Percentiles rank a stretch among this genome's conserved stretches.
phyloP scores from a whole-genome alignment of 2,329 filamentous ascomycete genomes.

The Colletotrichum liriopes region DNA sequence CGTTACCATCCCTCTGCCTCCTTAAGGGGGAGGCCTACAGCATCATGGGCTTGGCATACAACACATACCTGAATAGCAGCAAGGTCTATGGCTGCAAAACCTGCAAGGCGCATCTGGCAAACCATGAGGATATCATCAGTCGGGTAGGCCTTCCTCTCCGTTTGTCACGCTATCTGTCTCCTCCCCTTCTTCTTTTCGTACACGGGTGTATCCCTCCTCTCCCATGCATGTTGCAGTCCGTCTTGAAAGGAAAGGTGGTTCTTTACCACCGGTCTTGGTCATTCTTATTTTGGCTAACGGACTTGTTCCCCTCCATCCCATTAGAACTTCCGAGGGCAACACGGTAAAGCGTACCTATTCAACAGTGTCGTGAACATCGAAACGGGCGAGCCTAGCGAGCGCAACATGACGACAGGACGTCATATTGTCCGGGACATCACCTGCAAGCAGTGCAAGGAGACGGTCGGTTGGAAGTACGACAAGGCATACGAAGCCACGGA shows the following conservation, averaged over 20 bases:
- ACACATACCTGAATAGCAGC: slow-evolving; percentile 88
- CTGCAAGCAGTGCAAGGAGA: slow-evolving; percentile 92
- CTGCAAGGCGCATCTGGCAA: slow-evolving; percentile 96
- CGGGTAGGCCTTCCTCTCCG: slow-evolving; percentile 71
- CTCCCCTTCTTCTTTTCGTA: background rate
- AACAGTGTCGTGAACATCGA: slow-evolving; percentile 93
- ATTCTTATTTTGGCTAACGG: background rate
- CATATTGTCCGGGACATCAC: slow-evolving; percentile 95
- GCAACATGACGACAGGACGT: slow-evolving; percentile 97
- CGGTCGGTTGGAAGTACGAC: slow-evolving; percentile 99
- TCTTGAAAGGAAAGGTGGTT: background rate
- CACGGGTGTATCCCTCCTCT: background rate
- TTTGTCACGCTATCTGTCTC: background rate
- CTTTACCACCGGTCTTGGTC: background rate
- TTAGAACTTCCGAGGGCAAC: slow-evolving; percentile 97
- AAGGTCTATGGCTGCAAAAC: slow-evolving; percentile 94
- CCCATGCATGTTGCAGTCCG: slow-evolving; percentile 11
- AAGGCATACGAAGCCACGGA: slow-evolving; percentile 93
- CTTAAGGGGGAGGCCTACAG: slow-evolving; percentile 5
- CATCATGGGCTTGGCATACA: slow-evolving; percentile 91
- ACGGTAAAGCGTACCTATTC: slow-evolving; percentile 98
- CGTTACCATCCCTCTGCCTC: slow-evolving; percentile 6
- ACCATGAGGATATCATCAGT: slow-evolving; percentile 96
- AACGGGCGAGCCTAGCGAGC: slow-evolving; percentile 87
- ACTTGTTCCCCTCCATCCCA: background rate